A percentile compares a stretch with the other conserved stretches of the same genome.
These are phyloP conservation scores for Ambrosia trifida DNA, from an alignment of 129 eudicot genomes.

Conservation along the genomic window DNA sequence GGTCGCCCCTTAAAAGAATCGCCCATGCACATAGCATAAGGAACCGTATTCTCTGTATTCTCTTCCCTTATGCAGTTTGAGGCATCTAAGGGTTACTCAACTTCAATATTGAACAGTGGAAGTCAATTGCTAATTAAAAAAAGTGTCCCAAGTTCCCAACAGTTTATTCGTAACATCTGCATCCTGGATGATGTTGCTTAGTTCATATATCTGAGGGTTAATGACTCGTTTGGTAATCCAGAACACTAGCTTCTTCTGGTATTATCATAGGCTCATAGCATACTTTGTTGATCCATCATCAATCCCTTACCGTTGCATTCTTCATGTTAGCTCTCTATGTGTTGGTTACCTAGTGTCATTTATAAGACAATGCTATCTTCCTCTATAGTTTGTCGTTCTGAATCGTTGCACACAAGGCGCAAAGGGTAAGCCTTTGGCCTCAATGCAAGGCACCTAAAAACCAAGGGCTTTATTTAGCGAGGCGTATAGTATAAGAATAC, in stretches of 20 bases:
- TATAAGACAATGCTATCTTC: neutral
- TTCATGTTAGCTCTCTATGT: neutral
- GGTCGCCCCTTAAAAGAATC: too few species aligned
- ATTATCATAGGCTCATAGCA: conserved; percentile 3
- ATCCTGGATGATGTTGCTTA: conserved; percentile 1
- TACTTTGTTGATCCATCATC: conserved; percentile 4
- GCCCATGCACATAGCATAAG: neutral
- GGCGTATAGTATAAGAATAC: too few species aligned
- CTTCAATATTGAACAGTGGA: neutral
- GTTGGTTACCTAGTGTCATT: neutral
- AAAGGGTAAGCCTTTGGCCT: too few species aligned
- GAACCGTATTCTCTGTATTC: neutral
- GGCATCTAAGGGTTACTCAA: neutral
- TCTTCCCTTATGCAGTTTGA: neutral
- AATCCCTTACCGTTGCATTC: neutral
- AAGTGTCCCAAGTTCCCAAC: neutral
- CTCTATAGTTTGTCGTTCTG: neutral
- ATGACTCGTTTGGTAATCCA: neutral
- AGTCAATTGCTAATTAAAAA: neutral
- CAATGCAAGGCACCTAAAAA: too few species aligned
- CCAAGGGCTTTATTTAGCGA: too few species aligned
- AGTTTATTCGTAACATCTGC: neutral
- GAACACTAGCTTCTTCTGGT: neutral
- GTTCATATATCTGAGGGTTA: neutral
- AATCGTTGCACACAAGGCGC: neutral